Base-by-base conservation (phyloP, 2,329 filamentous ascomycete genomes). In the Penicillium janthinellum region DNA sequence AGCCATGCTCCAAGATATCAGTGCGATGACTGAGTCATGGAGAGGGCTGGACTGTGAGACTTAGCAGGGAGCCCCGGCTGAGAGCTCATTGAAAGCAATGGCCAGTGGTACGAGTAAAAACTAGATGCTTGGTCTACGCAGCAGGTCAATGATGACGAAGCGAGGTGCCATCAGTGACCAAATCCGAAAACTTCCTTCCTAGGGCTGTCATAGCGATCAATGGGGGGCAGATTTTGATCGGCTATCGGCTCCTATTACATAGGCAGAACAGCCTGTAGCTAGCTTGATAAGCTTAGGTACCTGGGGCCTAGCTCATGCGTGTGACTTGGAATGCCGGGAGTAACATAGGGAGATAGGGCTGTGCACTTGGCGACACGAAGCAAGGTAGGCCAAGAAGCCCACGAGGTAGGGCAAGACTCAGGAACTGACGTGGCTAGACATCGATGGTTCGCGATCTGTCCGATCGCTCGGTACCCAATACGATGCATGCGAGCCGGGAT, bases 381-480 rank as follows among this genome's bases (percentile, higher is more conserved):
- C 41, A 22, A 44, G 20, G 20, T 44, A 22, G 41, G 41, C 25
- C 41, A 22, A 42, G 39, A 22, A 5, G 5, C 41, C 41, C n/a
- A 17, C 17, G n/a, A 17, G 7, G 15, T 31, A 17, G 37, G 17
- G 1, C 14, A 14, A 15, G 45, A 25, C 48, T n/a, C 10, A 22
- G 37, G 17, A 10, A 20, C 54, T 58, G 57, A 50, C 44, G 45
- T 58, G 50, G 44, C 51, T 50, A 25, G 7, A n/a, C 47, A 28
- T n/a, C 50, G 47, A 58, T 47, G 51, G 41, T 58, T 34, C 17
- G 39, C 53, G 57, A 58, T 55, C 57, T 51, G 37, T 37, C 51
- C 42, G 57, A 58, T 54, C 51, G 57, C 31, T 44, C 14, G 31
- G 56, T 20, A 44, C 37, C 51, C 51, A 58, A 44, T 22, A 1